A percentile compares a stretch with the other conserved stretches of the same genome.
These are phyloP conservation scores for Penicillium sp. DNA, from an alignment of 2,329 filamentous ascomycete genomes.

Conservation along the genomic window DNA sequence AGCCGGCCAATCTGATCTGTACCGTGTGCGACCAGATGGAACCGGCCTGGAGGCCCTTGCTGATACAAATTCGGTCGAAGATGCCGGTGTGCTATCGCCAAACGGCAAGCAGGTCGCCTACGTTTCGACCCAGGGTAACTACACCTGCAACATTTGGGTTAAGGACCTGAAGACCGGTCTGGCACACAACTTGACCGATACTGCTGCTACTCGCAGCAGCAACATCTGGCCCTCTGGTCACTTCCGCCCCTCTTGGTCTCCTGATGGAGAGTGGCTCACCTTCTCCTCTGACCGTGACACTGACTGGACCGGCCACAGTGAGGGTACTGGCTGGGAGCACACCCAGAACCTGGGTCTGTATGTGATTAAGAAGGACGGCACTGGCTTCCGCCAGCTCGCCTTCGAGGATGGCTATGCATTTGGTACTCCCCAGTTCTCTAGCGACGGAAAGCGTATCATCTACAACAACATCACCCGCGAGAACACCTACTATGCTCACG, in stretches of 20 bases:
- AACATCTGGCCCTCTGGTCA: conserved; percentile 28
- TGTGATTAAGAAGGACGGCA: conserved; percentile 13
- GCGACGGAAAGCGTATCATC: conserved; percentile 41
- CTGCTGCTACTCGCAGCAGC: conserved; percentile 15
- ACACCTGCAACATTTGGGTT: conserved; percentile 46
- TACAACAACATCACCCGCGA: conserved; percentile 44
- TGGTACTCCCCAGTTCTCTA: conserved; percentile 27
- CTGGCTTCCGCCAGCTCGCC: conserved; percentile 6
- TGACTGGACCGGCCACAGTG: conserved; percentile 44
- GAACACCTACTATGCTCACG: conserved; percentile 40
- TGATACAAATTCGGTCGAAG: conserved; percentile 39
- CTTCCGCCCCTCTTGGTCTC: conserved; percentile 27
- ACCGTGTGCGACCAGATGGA: conserved; percentile 39
- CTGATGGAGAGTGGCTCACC: conserved; percentile 12
- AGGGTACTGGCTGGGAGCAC: conserved; percentile 24
- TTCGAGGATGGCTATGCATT: conserved; percentile 4
- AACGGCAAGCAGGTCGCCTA: conserved; percentile 42
- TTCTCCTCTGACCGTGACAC: conserved; percentile 47
- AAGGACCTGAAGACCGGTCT: conserved; percentile 37
- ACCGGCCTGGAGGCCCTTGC: conserved; percentile 37
- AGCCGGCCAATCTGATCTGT: conserved; percentile 45
- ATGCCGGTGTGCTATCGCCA: conserved; percentile 40
- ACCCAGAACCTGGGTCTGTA: conserved; percentile 16
- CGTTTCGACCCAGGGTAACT: conserved; percentile 40
- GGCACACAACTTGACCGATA: conserved; percentile 40